Percentiles rank a stretch among this genome's conserved stretches.
Evolutionary conservation across 257 asterid genomes (phyloP).

Genomic region (Nicotiana noctiflora): DNA sequence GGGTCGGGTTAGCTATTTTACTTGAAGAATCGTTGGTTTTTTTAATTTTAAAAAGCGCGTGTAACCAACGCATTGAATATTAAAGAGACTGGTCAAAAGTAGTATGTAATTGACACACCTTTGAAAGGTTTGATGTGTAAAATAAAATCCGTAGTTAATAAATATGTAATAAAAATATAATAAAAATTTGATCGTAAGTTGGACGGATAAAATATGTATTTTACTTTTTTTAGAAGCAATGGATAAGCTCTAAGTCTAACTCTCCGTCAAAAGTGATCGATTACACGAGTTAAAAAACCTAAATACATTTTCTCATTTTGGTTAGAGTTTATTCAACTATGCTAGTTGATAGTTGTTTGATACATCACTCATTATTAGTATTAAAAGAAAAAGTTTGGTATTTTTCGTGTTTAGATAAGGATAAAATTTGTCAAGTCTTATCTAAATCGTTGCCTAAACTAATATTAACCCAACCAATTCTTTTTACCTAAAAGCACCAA

Average conservation of each 20-base stretch:
- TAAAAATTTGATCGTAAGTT: too few species aligned
- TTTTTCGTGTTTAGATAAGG: not conserved
- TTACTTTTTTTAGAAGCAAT: not conserved
- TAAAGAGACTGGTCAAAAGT: too few species aligned
- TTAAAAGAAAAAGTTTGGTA: not conserved
- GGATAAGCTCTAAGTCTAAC: not conserved
- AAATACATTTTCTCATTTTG: not conserved
- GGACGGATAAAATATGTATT: too few species aligned
- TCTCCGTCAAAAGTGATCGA: not conserved
- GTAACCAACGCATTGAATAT: too few species aligned
- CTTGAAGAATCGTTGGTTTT: too few species aligned
- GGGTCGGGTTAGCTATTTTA: too few species aligned
- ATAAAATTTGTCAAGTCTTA: not conserved
- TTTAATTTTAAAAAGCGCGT: too few species aligned
- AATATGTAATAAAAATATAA: too few species aligned
- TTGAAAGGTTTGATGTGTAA: too few species aligned
- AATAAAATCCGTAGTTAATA: too few species aligned
- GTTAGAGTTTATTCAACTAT: not conserved
- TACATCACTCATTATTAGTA: not conserved
- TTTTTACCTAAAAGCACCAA: not conserved
- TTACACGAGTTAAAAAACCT: not conserved
- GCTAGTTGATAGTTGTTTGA: not conserved
- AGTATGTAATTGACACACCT: too few species aligned
- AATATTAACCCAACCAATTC: not conserved
- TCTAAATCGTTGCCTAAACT: not conserved